Evolutionary conservation across 805 yeast species (phyloP).

Genomic region (Yarrowia sp.): DNA sequence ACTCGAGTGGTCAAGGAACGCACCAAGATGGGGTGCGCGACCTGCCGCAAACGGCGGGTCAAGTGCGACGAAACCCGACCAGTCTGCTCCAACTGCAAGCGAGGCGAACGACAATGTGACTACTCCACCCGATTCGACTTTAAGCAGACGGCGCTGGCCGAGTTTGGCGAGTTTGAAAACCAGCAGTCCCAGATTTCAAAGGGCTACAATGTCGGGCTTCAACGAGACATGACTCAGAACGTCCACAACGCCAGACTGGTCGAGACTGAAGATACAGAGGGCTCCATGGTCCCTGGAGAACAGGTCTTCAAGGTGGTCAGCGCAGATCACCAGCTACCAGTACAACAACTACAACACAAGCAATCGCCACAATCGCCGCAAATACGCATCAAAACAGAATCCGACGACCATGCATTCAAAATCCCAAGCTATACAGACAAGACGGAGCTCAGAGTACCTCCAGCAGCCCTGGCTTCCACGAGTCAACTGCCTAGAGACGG

Average conservation of each 20-base stretch:
- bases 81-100: constrained; percentile 67
- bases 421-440: neutral
- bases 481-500: neutral
- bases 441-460: neutral
- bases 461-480: constrained; percentile 1
- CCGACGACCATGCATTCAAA: neutral
- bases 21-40: constrained; percentile 64
- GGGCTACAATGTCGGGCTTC: constrained; percentile 23
- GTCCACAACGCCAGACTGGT: constrained; percentile 16
- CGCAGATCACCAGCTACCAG: neutral
- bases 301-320: constrained; percentile 14
- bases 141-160: constrained; percentile 24
- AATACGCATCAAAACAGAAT: neutral
- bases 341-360: neutral
- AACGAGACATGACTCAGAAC: constrained; percentile 6
- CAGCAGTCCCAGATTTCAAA: constrained; percentile 20
- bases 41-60: constrained; percentile 86
- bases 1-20: constrained; percentile 27
- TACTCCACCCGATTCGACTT: constrained; percentile 27
- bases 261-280: constrained; percentile 4
- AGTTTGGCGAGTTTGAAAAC: constrained; percentile 27
- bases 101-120: constrained; percentile 26
- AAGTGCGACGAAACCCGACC: constrained; percentile 91
- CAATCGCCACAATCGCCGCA: neutral
- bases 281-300: constrained; percentile 14